Percentiles rank a stretch among this genome's conserved stretches.
These are phyloP conservation scores for Furcasterigmium furcatum DNA, from an alignment of 2,329 filamentous ascomycete species.

Conservation along the genomic window DNA sequence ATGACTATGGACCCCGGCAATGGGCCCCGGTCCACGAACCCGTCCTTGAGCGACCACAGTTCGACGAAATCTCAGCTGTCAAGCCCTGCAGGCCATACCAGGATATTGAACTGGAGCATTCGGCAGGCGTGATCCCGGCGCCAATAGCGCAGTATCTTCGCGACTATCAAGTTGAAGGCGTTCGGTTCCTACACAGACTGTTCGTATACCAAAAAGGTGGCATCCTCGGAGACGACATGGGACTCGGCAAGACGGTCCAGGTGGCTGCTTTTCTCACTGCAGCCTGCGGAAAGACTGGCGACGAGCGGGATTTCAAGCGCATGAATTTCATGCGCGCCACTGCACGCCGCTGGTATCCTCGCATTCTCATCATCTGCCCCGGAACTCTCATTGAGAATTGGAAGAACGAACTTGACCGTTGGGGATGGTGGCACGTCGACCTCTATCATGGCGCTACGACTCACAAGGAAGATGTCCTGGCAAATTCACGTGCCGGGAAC, in stretches of 20 bases:
- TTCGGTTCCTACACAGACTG: conserved; percentile 78
- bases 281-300: conserved; percentile 91
- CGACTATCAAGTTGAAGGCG: conserved; percentile 86
- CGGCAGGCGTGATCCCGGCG: conserved; percentile 79
- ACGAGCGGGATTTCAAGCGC: conserved; percentile 78
- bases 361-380: conserved; percentile 82
- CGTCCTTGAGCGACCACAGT: conserved; percentile 62
- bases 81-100: conserved; percentile 68
- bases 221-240: conserved; percentile 96
- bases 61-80: conserved; percentile 50
- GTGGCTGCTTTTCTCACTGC: conserved; percentile 88
- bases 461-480: conserved; percentile 64
- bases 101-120: conserved; percentile 72
- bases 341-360: conserved; percentile 72
- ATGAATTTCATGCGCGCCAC: conserved; percentile 80
- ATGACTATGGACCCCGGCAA: conserved; percentile 53
- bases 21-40: conserved; percentile 38
- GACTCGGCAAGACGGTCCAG: conserved; percentile 93
- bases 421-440: conserved; percentile 95
- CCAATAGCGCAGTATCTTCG: conserved; percentile 88
- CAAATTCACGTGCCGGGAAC: conserved; percentile 70
- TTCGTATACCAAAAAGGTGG: conserved; percentile 91
- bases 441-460: conserved; percentile 66
- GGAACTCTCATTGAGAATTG: conserved; percentile 88
- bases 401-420: conserved; percentile 79